Conservation (phyloP, 176 grass and related monocot species). For the Zea luxurians region DNA sequence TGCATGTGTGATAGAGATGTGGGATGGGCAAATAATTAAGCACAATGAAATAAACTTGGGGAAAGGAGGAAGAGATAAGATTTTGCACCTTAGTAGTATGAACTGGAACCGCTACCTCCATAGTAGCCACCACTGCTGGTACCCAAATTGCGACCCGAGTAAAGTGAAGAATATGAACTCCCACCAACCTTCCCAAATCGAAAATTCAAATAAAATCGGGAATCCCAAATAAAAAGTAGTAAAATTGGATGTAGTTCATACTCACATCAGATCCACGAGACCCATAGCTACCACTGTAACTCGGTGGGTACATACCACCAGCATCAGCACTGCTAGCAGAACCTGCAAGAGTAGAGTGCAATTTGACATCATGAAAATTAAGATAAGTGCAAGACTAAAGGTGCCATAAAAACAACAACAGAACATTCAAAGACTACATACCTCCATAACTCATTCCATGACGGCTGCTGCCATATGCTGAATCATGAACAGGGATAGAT, state of each 20-base stretch:
- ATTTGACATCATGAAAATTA: not conserved
- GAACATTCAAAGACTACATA: constrained; percentile 48
- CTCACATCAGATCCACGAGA: constrained; percentile 89
- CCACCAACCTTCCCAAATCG: constrained; percentile 58
- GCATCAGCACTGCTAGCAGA: constrained; percentile 53
- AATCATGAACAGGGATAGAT: constrained; percentile 63
- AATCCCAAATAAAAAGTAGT: constrained; percentile 7
- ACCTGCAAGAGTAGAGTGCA: constrained; percentile 43
- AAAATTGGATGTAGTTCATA: constrained; percentile 19
- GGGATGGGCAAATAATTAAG: not conserved
- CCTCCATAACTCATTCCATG: constrained; percentile 79
- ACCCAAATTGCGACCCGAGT: constrained; percentile 55
- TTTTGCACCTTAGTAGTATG: constrained; percentile 76
- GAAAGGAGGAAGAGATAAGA: constrained; percentile 10
- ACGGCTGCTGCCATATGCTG: constrained; percentile 59
- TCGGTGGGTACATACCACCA: constrained; percentile 67
- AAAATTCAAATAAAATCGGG: not conserved
- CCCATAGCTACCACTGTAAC: constrained; percentile 53
- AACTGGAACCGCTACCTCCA: constrained; percentile 61
- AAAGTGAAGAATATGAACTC: constrained; percentile 69
- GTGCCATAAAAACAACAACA: constrained; percentile 24
- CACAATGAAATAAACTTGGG: constrained; percentile 6
- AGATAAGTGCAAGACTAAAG: constrained; percentile 9
- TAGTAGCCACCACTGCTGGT: constrained; percentile 60
- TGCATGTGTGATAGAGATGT: not conserved